Conservation (phyloP, 345 rosid genomes). For the Populus pruinosa region DNA sequence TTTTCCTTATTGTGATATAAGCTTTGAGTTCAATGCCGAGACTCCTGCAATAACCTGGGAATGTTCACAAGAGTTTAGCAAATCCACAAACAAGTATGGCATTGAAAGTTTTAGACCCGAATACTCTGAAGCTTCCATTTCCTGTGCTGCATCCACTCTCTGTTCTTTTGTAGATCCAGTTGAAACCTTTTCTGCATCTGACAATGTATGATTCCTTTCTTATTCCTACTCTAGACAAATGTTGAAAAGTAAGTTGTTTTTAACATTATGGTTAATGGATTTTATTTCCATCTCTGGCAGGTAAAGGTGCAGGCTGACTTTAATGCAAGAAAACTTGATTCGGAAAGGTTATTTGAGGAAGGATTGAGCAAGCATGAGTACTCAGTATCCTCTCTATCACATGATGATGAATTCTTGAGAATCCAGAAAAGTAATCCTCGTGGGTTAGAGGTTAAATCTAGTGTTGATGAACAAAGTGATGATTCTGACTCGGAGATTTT, state of each 20-base stretch:
- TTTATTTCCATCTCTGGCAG: constrained; percentile 34
- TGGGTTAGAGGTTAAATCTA: constrained; percentile 28
- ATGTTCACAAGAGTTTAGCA: constrained; percentile 18
- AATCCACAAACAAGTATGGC: constrained; percentile 18
- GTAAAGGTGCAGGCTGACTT: constrained; percentile 38
- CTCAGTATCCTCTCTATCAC: constrained; percentile 33
- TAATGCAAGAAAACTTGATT: constrained; percentile 31
- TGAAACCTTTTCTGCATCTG: constrained; percentile 33
- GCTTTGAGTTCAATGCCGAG: constrained; percentile 28
- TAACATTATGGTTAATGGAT: not conserved
- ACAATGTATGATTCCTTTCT: constrained; percentile 49
- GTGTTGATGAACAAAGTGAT: constrained; percentile 53
- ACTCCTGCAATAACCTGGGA: constrained; percentile 7
- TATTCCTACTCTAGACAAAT: not conserved
- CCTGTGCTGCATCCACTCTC: constrained; percentile 45
- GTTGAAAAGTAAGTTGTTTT: not conserved
- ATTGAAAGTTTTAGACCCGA: constrained; percentile 17
- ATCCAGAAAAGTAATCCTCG: constrained; percentile 21
- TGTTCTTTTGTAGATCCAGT: constrained; percentile 39
- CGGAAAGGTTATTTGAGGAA: constrained; percentile 35
- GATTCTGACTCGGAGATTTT: constrained; percentile 83
- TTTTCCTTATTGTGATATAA: constrained; percentile 62
- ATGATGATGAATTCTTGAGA: constrained; percentile 37
- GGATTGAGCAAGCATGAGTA: constrained; percentile 33
- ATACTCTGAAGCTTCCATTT: constrained; percentile 31